Percentiles rank a stretch among this genome's conserved stretches.
phyloP scores from a whole-genome alignment of 352 stramenopile genomes.

The Phytophthora quininea region DNA sequence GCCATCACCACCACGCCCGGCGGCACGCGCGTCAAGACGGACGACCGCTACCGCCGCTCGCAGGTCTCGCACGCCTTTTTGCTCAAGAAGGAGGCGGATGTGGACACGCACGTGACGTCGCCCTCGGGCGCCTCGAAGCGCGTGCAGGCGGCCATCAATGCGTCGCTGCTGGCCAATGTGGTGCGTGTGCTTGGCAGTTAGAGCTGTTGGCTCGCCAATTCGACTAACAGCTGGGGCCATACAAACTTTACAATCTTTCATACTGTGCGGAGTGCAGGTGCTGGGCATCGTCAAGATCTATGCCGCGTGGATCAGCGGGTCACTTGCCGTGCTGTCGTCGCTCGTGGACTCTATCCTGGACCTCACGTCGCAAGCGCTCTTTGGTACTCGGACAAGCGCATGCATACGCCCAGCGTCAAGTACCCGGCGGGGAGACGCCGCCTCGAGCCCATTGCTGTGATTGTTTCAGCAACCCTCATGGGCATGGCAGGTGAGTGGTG shows the following conservation, averaged over 20 bases:
- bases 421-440: slow-evolving; percentile 92
- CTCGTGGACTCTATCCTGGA: slow-evolving; percentile 95
- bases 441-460: slow-evolving; percentile 95
- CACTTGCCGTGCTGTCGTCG: slow-evolving; percentile 94
- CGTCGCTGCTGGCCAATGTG: slow-evolving; percentile 75
- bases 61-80: slow-evolving; percentile 74
- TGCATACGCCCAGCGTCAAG: slow-evolving; percentile 87
- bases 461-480: slow-evolving; percentile 97
- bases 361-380: slow-evolving; percentile 92
- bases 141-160: slow-evolving; percentile 75
- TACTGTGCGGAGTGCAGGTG: slow-evolving; percentile 25
- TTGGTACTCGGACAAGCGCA: slow-evolving; percentile 95
- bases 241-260: neutral
- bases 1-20: slow-evolving; percentile 18
- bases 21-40: slow-evolving; percentile 25
- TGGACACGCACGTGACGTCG: slow-evolving; percentile 38
- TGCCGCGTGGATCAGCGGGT: slow-evolving; percentile 83
- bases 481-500: slow-evolving; percentile 86
- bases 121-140: slow-evolving; percentile 35
- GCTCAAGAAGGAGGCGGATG: slow-evolving; percentile 65
- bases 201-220: neutral
- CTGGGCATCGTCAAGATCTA: slow-evolving; percentile 79
- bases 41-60: slow-evolving; percentile 53
- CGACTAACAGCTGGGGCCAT: neutral
- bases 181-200: slow-evolving; percentile 32